phyloP scores from a whole-genome alignment of 441 rosid genomes.

The Euphorbia schlechtendalii region DNA sequence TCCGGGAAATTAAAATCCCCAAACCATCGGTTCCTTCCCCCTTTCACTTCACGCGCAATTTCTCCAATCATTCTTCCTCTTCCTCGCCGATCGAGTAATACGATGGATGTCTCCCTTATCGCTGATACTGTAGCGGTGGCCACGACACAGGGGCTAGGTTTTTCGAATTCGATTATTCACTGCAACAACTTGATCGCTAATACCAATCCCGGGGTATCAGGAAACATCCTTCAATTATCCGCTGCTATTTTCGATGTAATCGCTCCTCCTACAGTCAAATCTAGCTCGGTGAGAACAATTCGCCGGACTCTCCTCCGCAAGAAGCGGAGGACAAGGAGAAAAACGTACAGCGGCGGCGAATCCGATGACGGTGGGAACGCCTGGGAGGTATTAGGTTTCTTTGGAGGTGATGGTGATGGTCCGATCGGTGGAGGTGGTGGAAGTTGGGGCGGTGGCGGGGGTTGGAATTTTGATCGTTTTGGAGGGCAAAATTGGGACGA shows the following conservation, averaged over 20 bases:
- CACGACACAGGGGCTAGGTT: conserved; percentile 44
- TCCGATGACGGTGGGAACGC: conserved; percentile 44
- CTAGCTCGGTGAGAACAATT: conserved; percentile 30
- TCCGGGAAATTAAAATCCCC: conserved; percentile 26
- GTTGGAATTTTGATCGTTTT: conserved; percentile 54
- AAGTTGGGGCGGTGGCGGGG: conserved; percentile 43
- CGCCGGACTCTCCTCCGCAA: conserved; percentile 45
- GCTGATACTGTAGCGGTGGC: conserved; percentile 38
- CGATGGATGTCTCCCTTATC: conserved; percentile 45
- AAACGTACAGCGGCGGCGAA: conserved; percentile 34
- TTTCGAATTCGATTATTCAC: conserved; percentile 39
- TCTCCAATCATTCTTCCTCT: neutral
- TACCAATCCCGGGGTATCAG: conserved; percentile 19
- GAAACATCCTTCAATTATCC: conserved; percentile 30
- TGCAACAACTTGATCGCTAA: conserved; percentile 24
- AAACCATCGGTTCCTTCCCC: neutral
- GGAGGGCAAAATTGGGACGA: conserved; percentile 63
- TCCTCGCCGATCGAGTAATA: neutral
- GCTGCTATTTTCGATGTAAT: conserved; percentile 39
- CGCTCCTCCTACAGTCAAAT: conserved; percentile 50
- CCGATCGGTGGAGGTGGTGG: conserved; percentile 48
- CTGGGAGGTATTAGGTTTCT: conserved; percentile 35
- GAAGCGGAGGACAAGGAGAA: conserved; percentile 52
- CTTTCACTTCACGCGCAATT: neutral
- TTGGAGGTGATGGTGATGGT: conserved; percentile 45